These are phyloP conservation scores for Zygosaccharomyces pseudorouxii DNA, from an alignment of 805 yeast species.

Conservation along the genomic window DNA sequence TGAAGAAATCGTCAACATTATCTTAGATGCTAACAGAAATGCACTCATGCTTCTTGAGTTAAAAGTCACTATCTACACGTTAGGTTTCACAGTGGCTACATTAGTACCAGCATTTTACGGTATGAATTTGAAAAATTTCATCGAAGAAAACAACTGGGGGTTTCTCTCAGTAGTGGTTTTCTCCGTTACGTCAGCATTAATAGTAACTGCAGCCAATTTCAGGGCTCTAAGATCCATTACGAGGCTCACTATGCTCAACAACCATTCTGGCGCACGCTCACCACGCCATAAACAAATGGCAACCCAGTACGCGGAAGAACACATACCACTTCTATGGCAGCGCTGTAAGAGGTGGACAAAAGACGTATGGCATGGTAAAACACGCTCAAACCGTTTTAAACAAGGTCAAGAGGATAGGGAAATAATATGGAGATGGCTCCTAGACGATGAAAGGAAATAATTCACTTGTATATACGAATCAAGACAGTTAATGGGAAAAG, in stretches of 20 bases:
- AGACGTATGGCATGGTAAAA: constrained; percentile 22
- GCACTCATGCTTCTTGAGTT: constrained; percentile 82
- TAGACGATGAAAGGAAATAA: constrained; percentile 41
- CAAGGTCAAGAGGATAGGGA: constrained; percentile 38
- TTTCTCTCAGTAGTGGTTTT: constrained; percentile 52
- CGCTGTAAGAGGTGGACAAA: constrained; percentile 17
- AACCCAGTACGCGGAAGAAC: constrained; percentile 16
- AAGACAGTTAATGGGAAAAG: neutral
- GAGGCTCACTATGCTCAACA: constrained; percentile 56
- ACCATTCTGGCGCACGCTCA: constrained; percentile 29
- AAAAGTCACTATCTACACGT: constrained; percentile 74
- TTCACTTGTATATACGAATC: constrained; percentile 5
- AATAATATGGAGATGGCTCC: constrained; percentile 53
- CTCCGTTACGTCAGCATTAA: constrained; percentile 50
- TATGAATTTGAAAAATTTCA: constrained; percentile 74
- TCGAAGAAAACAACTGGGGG: constrained; percentile 63
- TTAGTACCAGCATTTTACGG: constrained; percentile 85
- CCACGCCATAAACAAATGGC: constrained; percentile 21
- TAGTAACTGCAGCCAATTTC: constrained; percentile 54
- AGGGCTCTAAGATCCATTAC: constrained; percentile 57
- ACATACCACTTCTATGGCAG: constrained; percentile 23
- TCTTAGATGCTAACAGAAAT: constrained; percentile 86
- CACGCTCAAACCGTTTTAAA: constrained; percentile 10
- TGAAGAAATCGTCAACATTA: constrained; percentile 88
- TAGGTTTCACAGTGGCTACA: constrained; percentile 83